Base-by-base conservation (phyloP, 352 stramenopile species). In the Globisporangium middletonii region DNA sequence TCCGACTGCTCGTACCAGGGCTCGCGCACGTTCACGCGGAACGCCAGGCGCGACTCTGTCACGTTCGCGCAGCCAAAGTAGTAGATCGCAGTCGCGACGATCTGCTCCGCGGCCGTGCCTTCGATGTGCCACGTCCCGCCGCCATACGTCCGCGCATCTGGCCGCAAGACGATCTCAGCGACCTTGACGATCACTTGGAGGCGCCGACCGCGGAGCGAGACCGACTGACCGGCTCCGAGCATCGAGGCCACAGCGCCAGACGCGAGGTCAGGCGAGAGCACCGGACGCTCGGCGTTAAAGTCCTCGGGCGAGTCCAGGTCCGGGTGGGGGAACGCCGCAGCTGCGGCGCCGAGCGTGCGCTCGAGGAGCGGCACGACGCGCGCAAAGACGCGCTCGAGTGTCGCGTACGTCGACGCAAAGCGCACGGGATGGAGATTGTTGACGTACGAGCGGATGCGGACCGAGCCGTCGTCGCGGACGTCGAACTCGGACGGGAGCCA, bases 61-160 rank as follows among this genome's bases (percentile, higher is more conserved):
- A 83, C 65, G 46, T 86, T 83, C 42, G 79, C 64, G 26, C 52
- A 68, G 12, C 51, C 69, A 64, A 82, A 80, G 62, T 86, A 83
- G 51, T 78, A 77, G 30, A 82, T 67, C 3, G 67, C 71, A 18
- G 69, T 82, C 3, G 69, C 69, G n/a, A 77, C 53, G 45, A 86
- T 83, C n/a, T 66, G 55, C 49, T 86, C 73, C 11, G 63, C 49
- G 27, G 50, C 37, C 12, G 64, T 82, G 18, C 71, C 75, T 60
- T 86, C 75, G n/a, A 82, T 65, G 38, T 86, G 73, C 73, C 73
- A 86, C 12, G 57, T 56, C 3, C 75, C 75, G 5, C 75, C 71
- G 5, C n/a, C 47, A 60, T 83, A 82, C 19, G 45, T 49, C 8
- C 71, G 63, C 3, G 76, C 73, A 2, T 76, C 67, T 0, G 71